These are phyloP conservation scores for Beverwykella pulmonaria DNA, from an alignment of 495 filamentous ascomycete species.

Conservation along the genomic window DNA sequence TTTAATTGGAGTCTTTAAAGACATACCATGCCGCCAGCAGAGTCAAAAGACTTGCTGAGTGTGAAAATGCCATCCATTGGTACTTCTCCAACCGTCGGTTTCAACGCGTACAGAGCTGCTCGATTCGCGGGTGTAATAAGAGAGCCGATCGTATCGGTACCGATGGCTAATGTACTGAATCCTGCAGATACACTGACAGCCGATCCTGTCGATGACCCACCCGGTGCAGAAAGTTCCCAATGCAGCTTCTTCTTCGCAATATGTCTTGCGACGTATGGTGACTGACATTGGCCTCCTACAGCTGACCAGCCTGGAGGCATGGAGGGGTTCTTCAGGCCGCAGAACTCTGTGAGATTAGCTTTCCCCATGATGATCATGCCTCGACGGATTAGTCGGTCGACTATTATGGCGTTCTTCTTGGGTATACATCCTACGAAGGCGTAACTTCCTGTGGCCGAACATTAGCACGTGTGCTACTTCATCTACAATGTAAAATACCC, in stretches of 20 bases:
- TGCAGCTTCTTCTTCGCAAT: conserved; percentile 37
- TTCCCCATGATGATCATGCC: conserved; percentile 45
- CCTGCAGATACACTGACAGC: conserved; percentile 41
- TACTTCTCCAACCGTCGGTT: conserved; percentile 39
- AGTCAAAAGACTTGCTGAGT: conserved; percentile 39
- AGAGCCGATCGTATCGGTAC: conserved; percentile 42
- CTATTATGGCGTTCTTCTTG: conserved; percentile 44
- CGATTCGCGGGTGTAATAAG: conserved; percentile 44
- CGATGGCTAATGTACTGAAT: conserved; percentile 42
- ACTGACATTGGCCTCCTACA: conserved; percentile 44
- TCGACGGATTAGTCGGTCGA: conserved; percentile 41
- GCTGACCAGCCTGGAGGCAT: conserved; percentile 44
- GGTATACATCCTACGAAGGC: conserved; percentile 45
- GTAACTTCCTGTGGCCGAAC: conserved; percentile 38
- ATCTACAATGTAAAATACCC: neutral
- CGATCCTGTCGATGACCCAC: conserved; percentile 41
- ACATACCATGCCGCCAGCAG: conserved; percentile 38
- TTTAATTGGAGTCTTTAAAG: too few species aligned
- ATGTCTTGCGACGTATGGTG: conserved; percentile 40
- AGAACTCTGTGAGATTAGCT: conserved; percentile 45
- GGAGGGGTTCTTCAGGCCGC: conserved; percentile 39
- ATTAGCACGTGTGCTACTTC: conserved; percentile 23
- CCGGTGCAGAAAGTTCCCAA: conserved; percentile 36
- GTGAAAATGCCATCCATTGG: conserved; percentile 39
- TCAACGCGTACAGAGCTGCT: conserved; percentile 42